phyloP scores from a whole-genome alignment of 2,329 filamentous ascomycete species.

The Metarhizium anisopliae region DNA sequence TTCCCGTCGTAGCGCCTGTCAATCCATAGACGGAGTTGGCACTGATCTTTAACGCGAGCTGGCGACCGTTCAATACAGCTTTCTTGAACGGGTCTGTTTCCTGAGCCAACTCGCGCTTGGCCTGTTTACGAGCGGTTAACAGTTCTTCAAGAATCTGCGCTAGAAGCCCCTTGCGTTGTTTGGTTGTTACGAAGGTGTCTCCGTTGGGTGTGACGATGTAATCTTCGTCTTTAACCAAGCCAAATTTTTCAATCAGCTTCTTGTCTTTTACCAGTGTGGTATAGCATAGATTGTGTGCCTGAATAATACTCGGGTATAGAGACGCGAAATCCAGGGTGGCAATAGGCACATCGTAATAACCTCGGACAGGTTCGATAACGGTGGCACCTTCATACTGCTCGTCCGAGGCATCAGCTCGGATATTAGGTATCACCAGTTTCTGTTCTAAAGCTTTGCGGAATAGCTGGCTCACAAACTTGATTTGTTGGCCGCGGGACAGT shows the following conservation, averaged over 20 bases:
- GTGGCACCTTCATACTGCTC: constrained; percentile 97
- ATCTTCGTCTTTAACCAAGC: constrained; percentile 78
- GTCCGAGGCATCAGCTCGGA: constrained; percentile 59
- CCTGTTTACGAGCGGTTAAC: constrained; percentile 83
- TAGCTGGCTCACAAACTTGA: constrained; percentile 95
- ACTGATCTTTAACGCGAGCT: constrained; percentile 90
- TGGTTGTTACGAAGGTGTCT: constrained; percentile 82
- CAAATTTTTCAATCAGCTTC: constrained; percentile 63
- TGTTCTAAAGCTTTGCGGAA: constrained; percentile 93
- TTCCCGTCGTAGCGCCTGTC: constrained; percentile 91
- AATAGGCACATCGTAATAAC: constrained; percentile 90
- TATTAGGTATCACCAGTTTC: constrained; percentile 86
- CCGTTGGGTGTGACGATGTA: constrained; percentile 95
- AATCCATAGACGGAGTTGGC: constrained; percentile 97
- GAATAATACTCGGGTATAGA: constrained; percentile 96
- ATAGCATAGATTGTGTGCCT: constrained; percentile 97
- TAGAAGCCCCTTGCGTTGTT: constrained; percentile 82
- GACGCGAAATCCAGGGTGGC: constrained; percentile 98
- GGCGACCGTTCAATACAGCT: constrained; percentile 93
- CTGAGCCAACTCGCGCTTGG: constrained; percentile 78
- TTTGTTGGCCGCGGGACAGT: constrained; percentile 84
- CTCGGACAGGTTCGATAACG: constrained; percentile 89
- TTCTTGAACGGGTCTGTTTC: constrained; percentile 97
- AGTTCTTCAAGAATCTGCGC: constrained; percentile 95
- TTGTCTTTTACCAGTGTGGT: constrained; percentile 70